Conservation (phyloP, 1,284 basidiomycete species). For the Schizophyllum amplum region DNA sequence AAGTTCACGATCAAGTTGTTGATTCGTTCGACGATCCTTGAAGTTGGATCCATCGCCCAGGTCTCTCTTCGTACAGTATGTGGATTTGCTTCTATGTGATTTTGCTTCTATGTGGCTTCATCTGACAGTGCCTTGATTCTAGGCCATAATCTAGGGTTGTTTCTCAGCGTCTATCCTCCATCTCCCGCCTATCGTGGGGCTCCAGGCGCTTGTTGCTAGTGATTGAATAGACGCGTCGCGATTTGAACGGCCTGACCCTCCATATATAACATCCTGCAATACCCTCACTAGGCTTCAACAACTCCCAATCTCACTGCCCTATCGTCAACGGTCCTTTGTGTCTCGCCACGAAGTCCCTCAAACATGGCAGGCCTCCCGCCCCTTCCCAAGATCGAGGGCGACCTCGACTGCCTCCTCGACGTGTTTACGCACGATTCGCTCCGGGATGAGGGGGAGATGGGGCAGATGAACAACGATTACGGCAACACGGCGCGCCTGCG, state of each 20-base stretch:
- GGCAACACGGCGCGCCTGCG: slow-evolving; percentile 41
- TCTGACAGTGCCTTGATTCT: too few species aligned
- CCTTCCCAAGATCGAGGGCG: slow-evolving; percentile 41
- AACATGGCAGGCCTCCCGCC: slow-evolving; percentile 13
- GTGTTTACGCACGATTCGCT: slow-evolving; percentile 38
- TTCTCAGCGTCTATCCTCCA: background rate
- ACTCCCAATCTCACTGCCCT: background rate
- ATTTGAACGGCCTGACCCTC: background rate
- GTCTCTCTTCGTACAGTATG: background rate
- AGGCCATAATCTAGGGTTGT: background rate
- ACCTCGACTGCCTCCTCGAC: slow-evolving; percentile 42
- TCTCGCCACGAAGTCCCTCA: background rate
- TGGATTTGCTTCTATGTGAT: background rate
- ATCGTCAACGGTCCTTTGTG: background rate
- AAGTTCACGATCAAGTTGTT: too few species aligned
- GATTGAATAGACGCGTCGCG: background rate
- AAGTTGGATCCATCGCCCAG: too few species aligned
- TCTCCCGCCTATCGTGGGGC: background rate
- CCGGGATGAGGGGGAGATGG: slow-evolving; percentile 2
- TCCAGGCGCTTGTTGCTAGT: background rate
- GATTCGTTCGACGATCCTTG: too few species aligned
- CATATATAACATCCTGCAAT: background rate
- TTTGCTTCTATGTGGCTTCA: background rate
- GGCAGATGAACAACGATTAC: slow-evolving; percentile 26
- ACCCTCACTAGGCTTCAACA: background rate